phyloP scores from a whole-genome alignment of 2,329 filamentous ascomycete species.

The Rhinocladiella mackenziei region DNA sequence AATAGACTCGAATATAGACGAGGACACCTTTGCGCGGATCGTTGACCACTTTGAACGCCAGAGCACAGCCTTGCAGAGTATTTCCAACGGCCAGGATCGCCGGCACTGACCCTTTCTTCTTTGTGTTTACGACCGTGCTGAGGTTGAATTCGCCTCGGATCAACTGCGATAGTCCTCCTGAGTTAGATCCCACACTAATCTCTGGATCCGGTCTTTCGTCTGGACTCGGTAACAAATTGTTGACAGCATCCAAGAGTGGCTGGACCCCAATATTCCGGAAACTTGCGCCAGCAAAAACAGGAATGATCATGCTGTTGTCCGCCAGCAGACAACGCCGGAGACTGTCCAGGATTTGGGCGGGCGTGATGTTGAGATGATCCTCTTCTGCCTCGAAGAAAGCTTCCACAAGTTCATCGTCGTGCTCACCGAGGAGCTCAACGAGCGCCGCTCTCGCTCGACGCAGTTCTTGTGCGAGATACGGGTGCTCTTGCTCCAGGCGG shows the following conservation, averaged over 20 bases:
- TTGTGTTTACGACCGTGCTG: constrained; percentile 33
- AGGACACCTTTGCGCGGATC: constrained; percentile 81
- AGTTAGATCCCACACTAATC: constrained; percentile 61
- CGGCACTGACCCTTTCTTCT: constrained; percentile 38
- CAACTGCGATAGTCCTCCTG: constrained; percentile 51
- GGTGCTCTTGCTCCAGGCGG: constrained; percentile 50
- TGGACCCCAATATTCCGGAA: constrained; percentile 93
- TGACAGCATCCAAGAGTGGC: constrained; percentile 80
- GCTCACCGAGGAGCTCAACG: constrained; percentile 78
- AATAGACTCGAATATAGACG: constrained; percentile 89
- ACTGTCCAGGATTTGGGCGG: constrained; percentile 64
- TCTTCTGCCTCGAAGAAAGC: constrained; percentile 74
- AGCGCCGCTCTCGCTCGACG: constrained; percentile 71
- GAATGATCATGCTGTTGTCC: constrained; percentile 69
- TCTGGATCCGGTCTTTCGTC: constrained; percentile 74
- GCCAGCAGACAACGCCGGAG: constrained; percentile 68
- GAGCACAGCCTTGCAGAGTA: constrained; percentile 65
- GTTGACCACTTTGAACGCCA: constrained; percentile 90
- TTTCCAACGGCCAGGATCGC: constrained; percentile 41
- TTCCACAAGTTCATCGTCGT: constrained; percentile 82
- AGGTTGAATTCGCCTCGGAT: constrained; percentile 44
- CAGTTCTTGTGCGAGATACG: constrained; percentile 60
- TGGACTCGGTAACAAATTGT: constrained; percentile 82
- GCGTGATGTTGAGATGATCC: constrained; percentile 64
- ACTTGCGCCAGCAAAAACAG: constrained; percentile 86